These are phyloP conservation scores for Ophiorrhiza pumila DNA, from an alignment of 257 asterid genomes.

Conservation along the genomic window DNA sequence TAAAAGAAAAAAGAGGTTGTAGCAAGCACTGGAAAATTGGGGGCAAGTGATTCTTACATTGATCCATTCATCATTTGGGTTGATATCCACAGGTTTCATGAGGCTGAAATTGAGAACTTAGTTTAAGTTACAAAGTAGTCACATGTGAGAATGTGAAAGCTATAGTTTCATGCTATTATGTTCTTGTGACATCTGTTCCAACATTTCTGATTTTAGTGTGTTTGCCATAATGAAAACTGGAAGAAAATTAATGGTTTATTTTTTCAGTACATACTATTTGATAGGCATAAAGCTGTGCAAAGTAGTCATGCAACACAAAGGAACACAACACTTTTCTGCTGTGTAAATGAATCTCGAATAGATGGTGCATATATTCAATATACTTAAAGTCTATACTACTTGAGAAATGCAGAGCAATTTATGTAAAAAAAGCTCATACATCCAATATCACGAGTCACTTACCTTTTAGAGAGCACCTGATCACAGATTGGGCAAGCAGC, in stretches of 20 bases:
- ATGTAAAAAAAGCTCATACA: background rate
- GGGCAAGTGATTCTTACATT: conserved; percentile 53
- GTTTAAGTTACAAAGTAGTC: conserved; percentile 24
- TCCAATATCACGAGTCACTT: conserved; percentile 9
- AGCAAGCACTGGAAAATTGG: background rate
- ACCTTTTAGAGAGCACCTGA: conserved; percentile 98
- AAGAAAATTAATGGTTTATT: background rate
- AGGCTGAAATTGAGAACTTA: conserved; percentile 52
- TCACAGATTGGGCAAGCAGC: conserved; percentile 96
- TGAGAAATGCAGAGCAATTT: conserved; percentile 1
- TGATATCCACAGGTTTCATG: conserved; percentile 86
- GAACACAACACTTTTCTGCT: background rate
- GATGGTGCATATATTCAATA: background rate
- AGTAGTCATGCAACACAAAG: background rate
- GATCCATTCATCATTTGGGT: conserved; percentile 87
- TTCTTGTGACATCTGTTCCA: background rate
- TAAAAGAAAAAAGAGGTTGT: conserved; percentile 9
- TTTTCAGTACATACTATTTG: background rate
- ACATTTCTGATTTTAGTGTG: background rate
- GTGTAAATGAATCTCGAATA: background rate
- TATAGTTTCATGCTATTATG: background rate
- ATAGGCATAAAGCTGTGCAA: conserved; percentile 1
- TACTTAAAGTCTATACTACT: background rate
- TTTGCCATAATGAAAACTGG: background rate
- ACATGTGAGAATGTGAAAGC: conserved; percentile 5